Conservation (phyloP, 305 asterid species). For the Plantago coronopus region DNA sequence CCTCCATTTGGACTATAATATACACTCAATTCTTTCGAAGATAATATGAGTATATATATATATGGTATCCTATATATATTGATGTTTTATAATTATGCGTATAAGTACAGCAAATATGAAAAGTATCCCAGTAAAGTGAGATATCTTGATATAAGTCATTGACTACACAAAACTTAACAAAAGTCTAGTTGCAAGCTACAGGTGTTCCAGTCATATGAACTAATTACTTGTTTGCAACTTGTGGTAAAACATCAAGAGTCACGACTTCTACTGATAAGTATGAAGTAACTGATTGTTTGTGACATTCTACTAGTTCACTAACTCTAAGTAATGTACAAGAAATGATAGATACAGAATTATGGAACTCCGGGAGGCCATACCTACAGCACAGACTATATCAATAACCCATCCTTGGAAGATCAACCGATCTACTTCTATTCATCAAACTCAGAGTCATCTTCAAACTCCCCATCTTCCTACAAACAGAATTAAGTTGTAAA, state of each 20-base stretch:
- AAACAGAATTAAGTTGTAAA: too few relatives aligned
- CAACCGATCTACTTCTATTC: conserved; percentile 25
- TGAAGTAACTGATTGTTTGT: conserved; percentile 5
- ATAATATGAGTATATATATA: background rate
- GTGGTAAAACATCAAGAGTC: conserved; percentile 3
- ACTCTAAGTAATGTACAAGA: conserved; percentile 27
- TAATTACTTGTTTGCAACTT: background rate
- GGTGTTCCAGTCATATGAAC: background rate
- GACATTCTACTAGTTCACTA: conserved; percentile 5
- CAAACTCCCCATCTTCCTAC: conserved; percentile 82
- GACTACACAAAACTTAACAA: background rate
- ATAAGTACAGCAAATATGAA: background rate
- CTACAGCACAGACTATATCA: conserved; percentile 23
- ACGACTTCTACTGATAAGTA: conserved; percentile 1
- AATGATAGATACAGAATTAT: conserved; percentile 25
- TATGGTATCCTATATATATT: too few relatives aligned
- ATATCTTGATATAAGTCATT: background rate
- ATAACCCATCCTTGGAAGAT: conserved; percentile 3
- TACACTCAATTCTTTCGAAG: background rate
- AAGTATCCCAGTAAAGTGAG: background rate
- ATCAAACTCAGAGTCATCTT: conserved; percentile 60
- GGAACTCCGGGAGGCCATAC: conserved; percentile 23
- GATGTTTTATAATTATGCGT: too few relatives aligned
- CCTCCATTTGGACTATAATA: too few relatives aligned
- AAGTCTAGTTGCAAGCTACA: background rate